These are phyloP conservation scores for Echeveria elegans DNA, from an alignment of 164 flowering plant species.

Conservation along the genomic window DNA sequence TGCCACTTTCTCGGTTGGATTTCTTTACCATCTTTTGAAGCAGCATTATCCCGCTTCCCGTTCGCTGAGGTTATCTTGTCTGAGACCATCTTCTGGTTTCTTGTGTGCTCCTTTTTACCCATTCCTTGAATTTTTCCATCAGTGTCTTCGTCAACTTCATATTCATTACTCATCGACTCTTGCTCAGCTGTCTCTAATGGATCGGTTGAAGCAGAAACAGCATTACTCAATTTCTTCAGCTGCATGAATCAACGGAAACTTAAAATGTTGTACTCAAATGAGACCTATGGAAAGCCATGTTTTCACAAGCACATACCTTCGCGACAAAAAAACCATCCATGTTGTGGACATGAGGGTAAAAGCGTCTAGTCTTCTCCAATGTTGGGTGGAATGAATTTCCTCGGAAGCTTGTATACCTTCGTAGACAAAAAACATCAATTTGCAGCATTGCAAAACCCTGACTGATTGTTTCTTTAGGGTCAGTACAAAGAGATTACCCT, in stretches of 20 bases:
- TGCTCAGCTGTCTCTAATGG: no score
- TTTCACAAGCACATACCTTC: constrained; percentile 40
- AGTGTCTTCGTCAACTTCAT: no score
- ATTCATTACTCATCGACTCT: no score
- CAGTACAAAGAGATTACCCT: constrained; percentile 41
- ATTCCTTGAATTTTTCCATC: no score
- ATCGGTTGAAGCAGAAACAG: constrained; percentile 14
- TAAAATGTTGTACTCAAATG: background rate
- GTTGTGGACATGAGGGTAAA: constrained; percentile 93
- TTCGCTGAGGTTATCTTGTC: no score
- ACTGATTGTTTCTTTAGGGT: background rate
- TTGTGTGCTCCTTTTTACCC: no score
- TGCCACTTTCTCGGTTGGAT: no score
- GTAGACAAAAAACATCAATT: background rate
- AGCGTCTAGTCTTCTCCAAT: constrained; percentile 78
- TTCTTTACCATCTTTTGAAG: no score
- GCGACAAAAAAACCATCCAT: constrained; percentile 99
- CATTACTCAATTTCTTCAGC: constrained; percentile 85
- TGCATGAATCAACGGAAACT: constrained; percentile 18
- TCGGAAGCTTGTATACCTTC: constrained; percentile 63
- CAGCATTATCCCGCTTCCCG: no score
- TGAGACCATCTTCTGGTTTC: constrained; percentile 11
- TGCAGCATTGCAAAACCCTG: background rate
- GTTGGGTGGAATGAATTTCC: constrained; percentile 87
- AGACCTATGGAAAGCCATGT: background rate